These are phyloP conservation scores for Ustilago tritici DNA, from an alignment of 1,284 basidiomycete genomes.

Conservation along the genomic window DNA sequence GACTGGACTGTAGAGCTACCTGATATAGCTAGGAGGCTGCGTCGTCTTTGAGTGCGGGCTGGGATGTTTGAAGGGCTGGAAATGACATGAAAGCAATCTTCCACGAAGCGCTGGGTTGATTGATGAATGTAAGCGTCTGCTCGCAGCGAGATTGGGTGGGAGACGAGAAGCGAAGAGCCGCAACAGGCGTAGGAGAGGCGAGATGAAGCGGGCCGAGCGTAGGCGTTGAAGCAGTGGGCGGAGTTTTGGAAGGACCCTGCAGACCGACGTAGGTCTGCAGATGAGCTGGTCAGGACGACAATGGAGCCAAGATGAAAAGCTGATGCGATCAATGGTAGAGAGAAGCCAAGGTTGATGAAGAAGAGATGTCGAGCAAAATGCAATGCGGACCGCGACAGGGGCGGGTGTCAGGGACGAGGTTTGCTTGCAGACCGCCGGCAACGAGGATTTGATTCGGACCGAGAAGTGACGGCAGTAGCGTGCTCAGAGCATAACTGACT, in stretches of 20 bases:
- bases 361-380: not conserved
- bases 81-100: constrained; percentile 6
- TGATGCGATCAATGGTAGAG: not conserved
- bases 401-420: not conserved
- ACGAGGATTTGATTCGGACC: not conserved
- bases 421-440: not conserved
- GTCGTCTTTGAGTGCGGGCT: not conserved
- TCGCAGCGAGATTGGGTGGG: constrained; percentile 12
- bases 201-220: constrained; percentile 17
- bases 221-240: not conserved
- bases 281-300: not conserved
- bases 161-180: constrained; percentile 4
- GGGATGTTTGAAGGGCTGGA: not conserved
- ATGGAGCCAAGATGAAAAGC: constrained; percentile 1
- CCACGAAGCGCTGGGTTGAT: constrained; percentile 8
- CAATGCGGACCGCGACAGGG: constrained; percentile 1
- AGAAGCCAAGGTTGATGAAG: not conserved
- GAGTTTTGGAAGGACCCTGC: not conserved
- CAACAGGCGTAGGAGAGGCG: constrained; percentile 4
- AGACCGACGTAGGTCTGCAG: not conserved
- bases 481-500: not conserved
- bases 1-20: not conserved
- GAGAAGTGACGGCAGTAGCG: not conserved
- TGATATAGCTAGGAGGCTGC: constrained; percentile 8
- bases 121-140: constrained; percentile 1